Percentiles rank a stretch among this genome's conserved stretches.
Evolutionary conservation across 1,139 yeast genomes (phyloP).

Genomic region (Diutina ranongensis): DNA sequence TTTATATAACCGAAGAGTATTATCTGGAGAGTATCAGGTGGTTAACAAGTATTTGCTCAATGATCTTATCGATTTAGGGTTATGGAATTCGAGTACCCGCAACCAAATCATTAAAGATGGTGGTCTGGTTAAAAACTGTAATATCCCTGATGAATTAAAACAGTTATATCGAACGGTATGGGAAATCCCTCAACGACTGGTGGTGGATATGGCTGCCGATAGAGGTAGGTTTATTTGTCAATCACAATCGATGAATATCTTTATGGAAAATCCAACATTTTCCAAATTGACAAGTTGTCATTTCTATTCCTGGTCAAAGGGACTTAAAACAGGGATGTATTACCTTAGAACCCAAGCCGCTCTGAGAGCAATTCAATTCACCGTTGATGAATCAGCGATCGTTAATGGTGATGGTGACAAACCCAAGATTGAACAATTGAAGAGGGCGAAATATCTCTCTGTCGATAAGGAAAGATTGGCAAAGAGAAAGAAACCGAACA

Average conservation of each 20-base stretch:
- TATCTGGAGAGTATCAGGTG: conserved; percentile 52
- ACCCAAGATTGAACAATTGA: neutral
- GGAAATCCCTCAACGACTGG: conserved; percentile 46
- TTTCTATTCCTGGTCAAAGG: conserved; percentile 18
- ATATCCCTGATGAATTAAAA: conserved; percentile 40
- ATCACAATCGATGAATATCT: conserved; percentile 49
- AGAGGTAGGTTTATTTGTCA: conserved; percentile 51
- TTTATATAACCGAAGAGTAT: conserved; percentile 47
- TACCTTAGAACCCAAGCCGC: conserved; percentile 55
- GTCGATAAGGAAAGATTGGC: too few relatives aligned
- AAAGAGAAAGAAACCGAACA: neutral
- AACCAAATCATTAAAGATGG: conserved; percentile 39
- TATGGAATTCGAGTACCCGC: conserved; percentile 45
- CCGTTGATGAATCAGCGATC: conserved; percentile 25
- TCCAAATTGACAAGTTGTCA: conserved; percentile 34
- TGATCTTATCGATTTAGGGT: conserved; percentile 43
- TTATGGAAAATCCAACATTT: conserved; percentile 43
- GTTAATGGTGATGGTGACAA: neutral
- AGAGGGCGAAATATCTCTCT: neutral
- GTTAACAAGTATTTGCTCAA: conserved; percentile 44
- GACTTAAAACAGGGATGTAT: conserved; percentile 55
- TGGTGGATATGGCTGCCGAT: conserved; percentile 52
- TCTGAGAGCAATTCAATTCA: conserved; percentile 49
- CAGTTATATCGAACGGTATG: conserved; percentile 46
- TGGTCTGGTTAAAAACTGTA: conserved; percentile 44